phyloP scores from a whole-genome alignment of 1,284 basidiomycete species.

The Marasmius fiardii region DNA sequence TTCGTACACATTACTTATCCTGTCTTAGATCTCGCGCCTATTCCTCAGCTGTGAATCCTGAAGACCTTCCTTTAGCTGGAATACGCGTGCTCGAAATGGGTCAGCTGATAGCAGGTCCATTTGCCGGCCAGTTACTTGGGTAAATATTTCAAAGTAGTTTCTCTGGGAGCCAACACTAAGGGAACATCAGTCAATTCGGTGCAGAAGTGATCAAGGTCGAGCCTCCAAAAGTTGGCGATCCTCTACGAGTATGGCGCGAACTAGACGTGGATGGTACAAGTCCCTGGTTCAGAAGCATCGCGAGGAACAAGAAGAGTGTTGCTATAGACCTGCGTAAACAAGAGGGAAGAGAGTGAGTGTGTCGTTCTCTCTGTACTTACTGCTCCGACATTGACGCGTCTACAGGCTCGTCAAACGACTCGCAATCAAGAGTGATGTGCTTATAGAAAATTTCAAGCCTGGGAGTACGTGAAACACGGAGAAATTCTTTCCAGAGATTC shows the following conservation, averaged over 20 bases:
- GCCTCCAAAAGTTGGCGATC: slow-evolving; percentile 57
- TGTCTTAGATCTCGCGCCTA: not conserved
- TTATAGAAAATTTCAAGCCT: slow-evolving; percentile 71
- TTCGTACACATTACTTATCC: too few relatives aligned
- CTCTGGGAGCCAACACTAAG: not conserved
- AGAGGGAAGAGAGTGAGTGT: slow-evolving; percentile 56
- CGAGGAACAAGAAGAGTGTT: slow-evolving; percentile 69
- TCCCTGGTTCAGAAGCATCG: slow-evolving; percentile 70
- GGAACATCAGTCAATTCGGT: slow-evolving; percentile 53
- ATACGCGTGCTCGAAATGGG: slow-evolving; percentile 67
- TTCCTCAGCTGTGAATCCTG: not conserved
- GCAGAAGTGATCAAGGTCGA: slow-evolving; percentile 73
- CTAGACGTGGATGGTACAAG: slow-evolving; percentile 66
- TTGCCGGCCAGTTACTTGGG: slow-evolving; percentile 69
- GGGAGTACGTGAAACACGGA: slow-evolving; percentile 46
- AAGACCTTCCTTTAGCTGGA: slow-evolving; percentile 48
- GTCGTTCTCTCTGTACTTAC: not conserved
- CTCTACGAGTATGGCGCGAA: slow-evolving; percentile 68
- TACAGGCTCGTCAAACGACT: slow-evolving; percentile 57
- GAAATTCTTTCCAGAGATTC: not conserved
- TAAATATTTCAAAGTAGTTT: slow-evolving; percentile 22
- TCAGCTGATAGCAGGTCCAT: slow-evolving; percentile 68
- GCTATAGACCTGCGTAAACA: slow-evolving; percentile 60
- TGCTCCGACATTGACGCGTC: not conserved
- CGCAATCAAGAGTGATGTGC: slow-evolving; percentile 58